A percentile compares a stretch with the other conserved stretches of the same genome.
Conservation (phyloP, 2,329 filamentous ascomycete genomes). For the Xylaria sp. region DNA sequence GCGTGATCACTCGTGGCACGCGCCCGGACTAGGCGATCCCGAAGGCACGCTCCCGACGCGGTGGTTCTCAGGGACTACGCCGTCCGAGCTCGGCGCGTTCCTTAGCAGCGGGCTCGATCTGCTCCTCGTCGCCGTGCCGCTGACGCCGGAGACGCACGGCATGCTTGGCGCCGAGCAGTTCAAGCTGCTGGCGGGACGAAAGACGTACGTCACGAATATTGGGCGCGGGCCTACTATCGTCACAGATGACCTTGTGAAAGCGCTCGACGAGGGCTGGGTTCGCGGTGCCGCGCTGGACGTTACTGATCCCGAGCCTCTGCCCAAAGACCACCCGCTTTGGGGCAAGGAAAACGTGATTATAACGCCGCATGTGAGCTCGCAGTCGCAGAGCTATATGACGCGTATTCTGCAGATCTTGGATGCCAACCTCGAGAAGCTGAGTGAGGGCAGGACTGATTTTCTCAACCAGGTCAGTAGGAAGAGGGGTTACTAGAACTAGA, state of each 20-base stretch:
- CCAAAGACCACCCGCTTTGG: constrained; percentile 67
- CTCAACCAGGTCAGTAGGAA: constrained; percentile 42
- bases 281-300: constrained; percentile 71
- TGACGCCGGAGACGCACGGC: constrained; percentile 46
- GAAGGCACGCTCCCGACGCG: constrained; percentile 47
- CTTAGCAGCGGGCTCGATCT: constrained; percentile 50
- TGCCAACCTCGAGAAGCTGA: constrained; percentile 37
- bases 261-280: constrained; percentile 50
- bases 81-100: constrained; percentile 47
- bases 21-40: constrained; percentile 63
- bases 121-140: constrained; percentile 48
- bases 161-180: constrained; percentile 52
- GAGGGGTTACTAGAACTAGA: constrained; percentile 38
- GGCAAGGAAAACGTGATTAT: constrained; percentile 65
- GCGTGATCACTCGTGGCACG: constrained; percentile 64
- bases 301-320: constrained; percentile 72
- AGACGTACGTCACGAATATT: constrained; percentile 68
- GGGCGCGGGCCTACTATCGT: constrained; percentile 55
- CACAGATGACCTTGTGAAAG: constrained; percentile 57
- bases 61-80: constrained; percentile 49
- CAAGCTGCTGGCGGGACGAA: constrained; percentile 42
- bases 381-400: constrained; percentile 35
- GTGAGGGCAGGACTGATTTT: constrained; percentile 37
- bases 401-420: constrained; percentile 38
- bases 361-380: constrained; percentile 43